phyloP scores from a whole-genome alignment of 495 filamentous ascomycete species.

The Penicillium lagena region DNA sequence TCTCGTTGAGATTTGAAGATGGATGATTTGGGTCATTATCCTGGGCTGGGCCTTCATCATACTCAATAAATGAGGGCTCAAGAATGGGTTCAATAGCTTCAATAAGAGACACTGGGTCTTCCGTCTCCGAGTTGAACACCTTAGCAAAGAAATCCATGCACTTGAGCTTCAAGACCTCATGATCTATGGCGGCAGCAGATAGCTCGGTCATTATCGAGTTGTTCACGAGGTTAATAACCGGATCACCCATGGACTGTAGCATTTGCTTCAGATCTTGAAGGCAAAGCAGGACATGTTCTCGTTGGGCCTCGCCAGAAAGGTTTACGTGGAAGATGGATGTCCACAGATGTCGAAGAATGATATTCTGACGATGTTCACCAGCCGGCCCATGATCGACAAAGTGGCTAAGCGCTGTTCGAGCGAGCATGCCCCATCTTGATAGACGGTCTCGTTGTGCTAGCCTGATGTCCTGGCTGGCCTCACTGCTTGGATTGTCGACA shows the following conservation, averaged over 20 bases:
- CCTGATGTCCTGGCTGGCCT: conserved; percentile 53
- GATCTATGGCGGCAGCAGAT: conserved; percentile 70
- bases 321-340: conserved; percentile 69
- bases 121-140: conserved; percentile 61
- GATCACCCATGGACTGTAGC: conserved; percentile 31
- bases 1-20: conserved; percentile 51
- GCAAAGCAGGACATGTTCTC: conserved; percentile 74
- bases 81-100: conserved; percentile 90
- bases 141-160: conserved; percentile 94
- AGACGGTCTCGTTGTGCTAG: conserved; percentile 61
- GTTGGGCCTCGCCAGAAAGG: conserved; percentile 56
- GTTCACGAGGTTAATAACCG: conserved; percentile 66
- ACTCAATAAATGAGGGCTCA: conserved; percentile 57
- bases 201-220: conserved; percentile 87
- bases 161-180: conserved; percentile 84
- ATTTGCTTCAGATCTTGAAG: conserved; percentile 63
- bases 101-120: conserved; percentile 74
- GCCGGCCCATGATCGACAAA: conserved; percentile 31
- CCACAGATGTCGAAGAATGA: conserved; percentile 71
- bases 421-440: conserved; percentile 67
- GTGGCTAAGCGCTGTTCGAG: conserved; percentile 54
- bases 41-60: conserved; percentile 11
- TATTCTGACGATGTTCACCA: conserved; percentile 16
- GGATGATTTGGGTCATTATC: conserved; percentile 8
- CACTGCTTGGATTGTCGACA: conserved; percentile 68